Conservation (phyloP, 164 flowering plant species). For the Umbilicus rupestris region DNA sequence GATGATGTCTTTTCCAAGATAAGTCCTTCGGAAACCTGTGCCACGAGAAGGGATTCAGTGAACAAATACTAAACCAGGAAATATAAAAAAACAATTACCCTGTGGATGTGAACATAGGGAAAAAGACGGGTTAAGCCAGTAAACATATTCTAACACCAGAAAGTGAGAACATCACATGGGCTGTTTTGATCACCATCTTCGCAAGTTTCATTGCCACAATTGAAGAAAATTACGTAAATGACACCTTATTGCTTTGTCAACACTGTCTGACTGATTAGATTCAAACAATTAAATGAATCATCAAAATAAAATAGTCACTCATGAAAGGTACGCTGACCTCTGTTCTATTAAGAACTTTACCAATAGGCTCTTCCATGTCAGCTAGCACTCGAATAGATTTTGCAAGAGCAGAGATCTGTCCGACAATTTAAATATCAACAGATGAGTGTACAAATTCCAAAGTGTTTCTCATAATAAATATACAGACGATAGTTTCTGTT, state of each 20-base stretch:
- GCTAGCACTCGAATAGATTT: conserved; percentile 74
- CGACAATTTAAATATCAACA: background rate
- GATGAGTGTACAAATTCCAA: background rate
- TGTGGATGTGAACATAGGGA: no score
- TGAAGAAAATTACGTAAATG: background rate
- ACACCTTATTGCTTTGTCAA: background rate
- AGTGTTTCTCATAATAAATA: background rate
- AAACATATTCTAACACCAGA: background rate
- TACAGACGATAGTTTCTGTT: background rate
- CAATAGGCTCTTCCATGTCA: conserved; percentile 79
- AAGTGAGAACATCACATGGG: background rate
- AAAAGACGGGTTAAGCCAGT: no score
- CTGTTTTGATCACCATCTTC: background rate
- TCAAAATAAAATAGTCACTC: background rate
- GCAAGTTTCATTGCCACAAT: background rate
- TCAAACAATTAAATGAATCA: background rate
- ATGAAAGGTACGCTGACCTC: conserved; percentile 36
- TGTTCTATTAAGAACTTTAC: conserved; percentile 49
- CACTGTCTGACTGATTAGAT: background rate
- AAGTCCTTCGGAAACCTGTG: conserved; percentile 14
- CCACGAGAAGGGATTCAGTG: background rate
- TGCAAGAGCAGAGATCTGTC: conserved; percentile 59
- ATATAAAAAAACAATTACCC: background rate
- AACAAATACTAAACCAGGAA: background rate
- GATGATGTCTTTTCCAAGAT: conserved; percentile 66